Evolutionary conservation across 257 asterid species (phyloP), one percentile per base, ranked within the genome.

Genomic region (Ilex asprella): DNA sequence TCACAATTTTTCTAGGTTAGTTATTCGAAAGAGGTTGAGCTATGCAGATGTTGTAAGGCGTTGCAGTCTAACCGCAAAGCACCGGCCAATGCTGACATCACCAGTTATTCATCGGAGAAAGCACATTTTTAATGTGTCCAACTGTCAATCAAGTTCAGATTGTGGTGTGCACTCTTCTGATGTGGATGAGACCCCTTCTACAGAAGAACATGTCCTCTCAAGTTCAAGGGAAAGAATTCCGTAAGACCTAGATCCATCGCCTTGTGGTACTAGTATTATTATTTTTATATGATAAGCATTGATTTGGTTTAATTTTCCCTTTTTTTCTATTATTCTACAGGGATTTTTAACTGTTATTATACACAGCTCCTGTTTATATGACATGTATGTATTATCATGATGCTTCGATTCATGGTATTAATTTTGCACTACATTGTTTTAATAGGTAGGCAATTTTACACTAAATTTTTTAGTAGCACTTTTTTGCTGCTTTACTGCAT

Each of bases 61-160:
- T 46, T 65, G 64, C 32, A 60, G 75, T 62, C 62, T 77, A 54
- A 76, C 74, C 13, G 59, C 67, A 62, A 69, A 47, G 61, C 60
- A 69, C 62, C 67, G 60, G 7, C 67, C 61, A 52, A 41, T 65
- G 60, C 43, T 74, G 47, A 61, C 55, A 63, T 56, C 63, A 30
- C 78, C 79, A 15, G 59, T 70, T 59, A 54, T 75, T 59, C 73
- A 60, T 59, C 78, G 39, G 41, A 76, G 79, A 75, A 79, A 30
- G 73, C 67, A 44, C 30, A 16, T 51, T 14, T 68, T 65, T 61
- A 74, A 75, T 39, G 72, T 67, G 67, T 39, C 77, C 12, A 65
- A 60, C 47, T 46, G 65, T 27, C 75, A 27, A 56, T 63, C 73
- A 29, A 79, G 66, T 65, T 74, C 87, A 35, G 86, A 73, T 52